These are phyloP conservation scores for Ulmus americana DNA, from an alignment of 331 rosid species.

Conservation along the genomic window DNA sequence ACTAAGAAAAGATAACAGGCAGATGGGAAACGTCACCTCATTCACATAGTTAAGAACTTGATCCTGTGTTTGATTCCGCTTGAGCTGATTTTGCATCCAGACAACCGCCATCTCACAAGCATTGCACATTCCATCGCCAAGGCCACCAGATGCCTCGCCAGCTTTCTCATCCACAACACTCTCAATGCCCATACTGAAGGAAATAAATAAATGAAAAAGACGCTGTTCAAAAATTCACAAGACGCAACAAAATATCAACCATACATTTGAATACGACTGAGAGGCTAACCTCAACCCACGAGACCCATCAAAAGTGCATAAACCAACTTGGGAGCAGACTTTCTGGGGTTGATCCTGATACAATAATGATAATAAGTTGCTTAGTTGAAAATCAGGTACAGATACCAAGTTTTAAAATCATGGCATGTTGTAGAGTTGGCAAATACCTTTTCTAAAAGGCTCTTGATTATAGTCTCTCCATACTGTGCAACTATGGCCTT, in stretches of 20 bases:
- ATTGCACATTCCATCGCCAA: slow-evolving; percentile 37
- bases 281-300: slow-evolving; percentile 48
- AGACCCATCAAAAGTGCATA: slow-evolving; percentile 54
- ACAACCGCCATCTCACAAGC: slow-evolving; percentile 64
- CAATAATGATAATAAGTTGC: not conserved
- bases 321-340: slow-evolving; percentile 59
- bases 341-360: slow-evolving; percentile 53
- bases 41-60: slow-evolving; percentile 43
- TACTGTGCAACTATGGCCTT: slow-evolving; percentile 55
- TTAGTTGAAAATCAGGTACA: not conserved
- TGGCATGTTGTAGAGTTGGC: not conserved
- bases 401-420: not conserved
- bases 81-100: slow-evolving; percentile 63
- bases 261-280: not conserved
- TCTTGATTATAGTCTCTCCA: slow-evolving; percentile 55
- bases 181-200: slow-evolving; percentile 31
- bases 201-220: not conserved
- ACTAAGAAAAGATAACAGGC: not conserved
- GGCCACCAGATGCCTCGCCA: slow-evolving; percentile 23
- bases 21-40: slow-evolving; percentile 34
- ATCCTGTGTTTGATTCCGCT: slow-evolving; percentile 46
- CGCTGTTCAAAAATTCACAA: not conserved
- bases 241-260: not conserved
- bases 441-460: slow-evolving; percentile 47
- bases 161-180: slow-evolving; percentile 41